Evolutionary conservation across 2,329 filamentous ascomycete genomes (phyloP), one percentile per base, ranked within the genome.

Genomic region (Xylaria sp.): DNA sequence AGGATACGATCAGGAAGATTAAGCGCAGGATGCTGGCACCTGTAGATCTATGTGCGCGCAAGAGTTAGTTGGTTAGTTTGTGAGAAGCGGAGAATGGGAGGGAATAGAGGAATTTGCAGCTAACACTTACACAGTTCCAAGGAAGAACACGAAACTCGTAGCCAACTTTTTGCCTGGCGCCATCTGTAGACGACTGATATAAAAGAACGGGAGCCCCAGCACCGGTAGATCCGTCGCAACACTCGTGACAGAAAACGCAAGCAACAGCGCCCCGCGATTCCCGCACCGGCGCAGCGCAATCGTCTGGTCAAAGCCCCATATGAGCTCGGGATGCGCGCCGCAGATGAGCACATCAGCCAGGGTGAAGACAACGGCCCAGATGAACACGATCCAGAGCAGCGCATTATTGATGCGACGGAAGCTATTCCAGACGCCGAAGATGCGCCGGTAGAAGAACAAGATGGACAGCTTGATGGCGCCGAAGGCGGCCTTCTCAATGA

Each of bases 401-500:
- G 46, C 66, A 20, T 69, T 71, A 23, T 71, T 71, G 20, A 59
- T 13, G 10, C 56, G 58, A 20, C 69, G 66, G 57, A 71, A 71
- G 40, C 66, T 69, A 17, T 44, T 57, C 69, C 69, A 71, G n/a
- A 71, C 51, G 36, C 66, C 66, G 56, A 71, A 71, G 28, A 71
- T 71, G 59, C 69, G 69, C 0, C 69, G 66, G 46, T 71, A 71
- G 66, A 71, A 69, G 56, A 69, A 69, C 31, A 71, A n/a, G 59
- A 71, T 65, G 0, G 69, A 71, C 11, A 71, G 26, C 38, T 71
- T 71, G 54, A 65, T 49, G 15, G 85, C 90, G 11, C 84, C 80
- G 46, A 71, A 71, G 13, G 23, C 59, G n/a, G 66, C 66, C 49
- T 71, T 71, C 44, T 71, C 69, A 23, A 71, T 71, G 1, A 71